Conservation (phyloP, 2,329 filamentous ascomycete genomes). For the Pseudopyrenochaeta lycopersici region DNA sequence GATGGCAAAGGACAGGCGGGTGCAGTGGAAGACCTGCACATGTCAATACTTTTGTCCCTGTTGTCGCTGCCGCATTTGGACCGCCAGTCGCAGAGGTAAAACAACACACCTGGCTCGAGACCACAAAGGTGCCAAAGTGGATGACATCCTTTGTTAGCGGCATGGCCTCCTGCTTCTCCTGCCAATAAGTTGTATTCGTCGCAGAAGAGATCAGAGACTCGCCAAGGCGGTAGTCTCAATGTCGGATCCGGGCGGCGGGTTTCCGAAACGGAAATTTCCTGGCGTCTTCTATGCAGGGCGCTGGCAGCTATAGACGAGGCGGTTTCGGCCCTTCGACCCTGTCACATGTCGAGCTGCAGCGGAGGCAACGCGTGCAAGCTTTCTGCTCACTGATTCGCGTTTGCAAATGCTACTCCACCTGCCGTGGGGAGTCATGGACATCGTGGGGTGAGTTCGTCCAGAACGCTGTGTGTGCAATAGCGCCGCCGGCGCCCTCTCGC, state of each 20-base stretch:
- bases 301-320: conserved; percentile 3
- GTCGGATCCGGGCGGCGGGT: conserved; percentile 3
- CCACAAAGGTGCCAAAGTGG: conserved; percentile 55
- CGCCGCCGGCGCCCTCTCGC: conserved; percentile 3
- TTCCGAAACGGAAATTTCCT: conserved; percentile 21
- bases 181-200: conserved; percentile 10
- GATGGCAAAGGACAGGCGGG: conserved; percentile 81
- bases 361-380: conserved; percentile 17
- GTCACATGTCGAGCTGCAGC: conserved; percentile 20
- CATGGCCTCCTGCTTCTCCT: conserved; percentile 31
- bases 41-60: conserved; percentile 9
- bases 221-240: conserved; percentile 5
- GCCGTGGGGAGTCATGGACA: conserved; percentile 16
- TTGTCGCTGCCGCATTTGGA: conserved; percentile 2
- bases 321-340: conserved; percentile 15
- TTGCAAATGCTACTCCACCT: conserved; percentile 11
- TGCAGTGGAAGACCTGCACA: conserved; percentile 83
- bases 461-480: not conserved
- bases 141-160: conserved; percentile 52
- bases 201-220: conserved; percentile 1
- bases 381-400: conserved; percentile 29
- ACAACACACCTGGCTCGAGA: conserved; percentile 53
- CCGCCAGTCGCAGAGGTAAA: not conserved
- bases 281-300: conserved; percentile 13
- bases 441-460: conserved; percentile 16